These are phyloP conservation scores for Westerdykella aurantiaca DNA, from an alignment of 2,329 filamentous ascomycete genomes.

Conservation along the genomic window DNA sequence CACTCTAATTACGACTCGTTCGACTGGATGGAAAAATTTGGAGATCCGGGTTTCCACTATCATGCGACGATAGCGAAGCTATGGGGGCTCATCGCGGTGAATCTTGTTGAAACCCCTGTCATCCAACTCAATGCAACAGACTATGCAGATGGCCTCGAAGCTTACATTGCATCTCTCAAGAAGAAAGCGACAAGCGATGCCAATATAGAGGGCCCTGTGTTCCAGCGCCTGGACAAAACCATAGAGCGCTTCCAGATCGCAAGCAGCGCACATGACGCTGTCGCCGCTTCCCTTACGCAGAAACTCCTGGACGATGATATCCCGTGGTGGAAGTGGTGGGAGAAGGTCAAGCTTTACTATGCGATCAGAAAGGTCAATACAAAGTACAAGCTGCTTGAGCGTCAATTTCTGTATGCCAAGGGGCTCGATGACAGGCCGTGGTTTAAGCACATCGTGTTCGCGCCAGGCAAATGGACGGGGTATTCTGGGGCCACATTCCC, in stretches of 20 bases:
- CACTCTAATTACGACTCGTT: conserved; percentile 82
- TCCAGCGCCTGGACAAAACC: conserved; percentile 45
- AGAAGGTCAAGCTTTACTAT: conserved; percentile 58
- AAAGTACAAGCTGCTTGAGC: conserved; percentile 79
- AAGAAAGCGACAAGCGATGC: conserved; percentile 19
- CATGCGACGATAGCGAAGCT: conserved; percentile 48
- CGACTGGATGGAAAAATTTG: conserved; percentile 75
- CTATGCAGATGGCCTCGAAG: conserved; percentile 39
- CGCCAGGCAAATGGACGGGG: conserved; percentile 84
- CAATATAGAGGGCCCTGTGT: conserved; percentile 33
- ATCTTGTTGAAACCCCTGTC: conserved; percentile 44
- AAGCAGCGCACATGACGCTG: conserved; percentile 48
- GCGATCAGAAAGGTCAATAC: conserved; percentile 64
- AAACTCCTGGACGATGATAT: conserved; percentile 49
- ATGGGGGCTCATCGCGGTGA: conserved; percentile 43
- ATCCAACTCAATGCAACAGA: conserved; percentile 44
- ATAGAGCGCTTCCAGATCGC: conserved; percentile 46
- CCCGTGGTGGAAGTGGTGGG: conserved; percentile 74
- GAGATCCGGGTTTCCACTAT: conserved; percentile 59
- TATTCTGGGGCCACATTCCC: conserved; percentile 71
- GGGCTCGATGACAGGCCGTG: conserved; percentile 75
- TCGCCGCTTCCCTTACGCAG: conserved; percentile 43
- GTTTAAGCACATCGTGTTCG: conserved; percentile 96
- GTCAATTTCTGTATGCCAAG: conserved; percentile 67
- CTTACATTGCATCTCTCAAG: conserved; percentile 41